These are phyloP conservation scores for Puccinia horiana DNA, from an alignment of 1,284 basidiomycete genomes.

Conservation along the genomic window DNA sequence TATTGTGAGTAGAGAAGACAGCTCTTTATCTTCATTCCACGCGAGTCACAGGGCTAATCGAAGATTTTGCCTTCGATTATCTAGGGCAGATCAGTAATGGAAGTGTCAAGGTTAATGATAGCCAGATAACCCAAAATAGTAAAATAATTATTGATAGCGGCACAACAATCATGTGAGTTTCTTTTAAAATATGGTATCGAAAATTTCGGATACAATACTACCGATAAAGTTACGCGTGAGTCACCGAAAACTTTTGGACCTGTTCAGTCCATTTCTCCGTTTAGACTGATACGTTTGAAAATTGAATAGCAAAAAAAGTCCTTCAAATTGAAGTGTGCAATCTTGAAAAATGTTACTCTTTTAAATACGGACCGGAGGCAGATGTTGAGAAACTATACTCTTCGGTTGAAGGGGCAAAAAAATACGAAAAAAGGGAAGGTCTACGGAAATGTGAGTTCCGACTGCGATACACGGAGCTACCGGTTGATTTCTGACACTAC, in stretches of 20 bases:
- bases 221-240: too few relatives aligned
- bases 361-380: conserved; percentile 34
- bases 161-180: conserved; percentile 46
- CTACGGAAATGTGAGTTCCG: conserved; percentile 36
- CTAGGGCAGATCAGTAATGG: conserved; percentile 37
- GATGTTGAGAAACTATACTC: conserved; percentile 25
- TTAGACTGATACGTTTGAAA: too few relatives aligned
- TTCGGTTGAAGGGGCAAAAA: background rate
- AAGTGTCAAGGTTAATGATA: conserved; percentile 21
- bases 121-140: background rate
- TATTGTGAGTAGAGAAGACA: conserved; percentile 27
- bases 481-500: background rate
- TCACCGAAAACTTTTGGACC: too few relatives aligned
- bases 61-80: background rate
- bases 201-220: background rate
- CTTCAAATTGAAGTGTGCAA: background rate
- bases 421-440: conserved; percentile 20
- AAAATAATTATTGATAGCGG: conserved; percentile 45
- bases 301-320: too few relatives aligned
- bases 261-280: too few relatives aligned
- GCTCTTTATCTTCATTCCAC: background rate
- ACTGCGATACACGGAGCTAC: background rate
- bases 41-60: background rate
- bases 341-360: background rate
- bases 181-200: background rate